Base-by-base conservation (phyloP, 441 rosid species). In the Sinapis alba region DNA sequence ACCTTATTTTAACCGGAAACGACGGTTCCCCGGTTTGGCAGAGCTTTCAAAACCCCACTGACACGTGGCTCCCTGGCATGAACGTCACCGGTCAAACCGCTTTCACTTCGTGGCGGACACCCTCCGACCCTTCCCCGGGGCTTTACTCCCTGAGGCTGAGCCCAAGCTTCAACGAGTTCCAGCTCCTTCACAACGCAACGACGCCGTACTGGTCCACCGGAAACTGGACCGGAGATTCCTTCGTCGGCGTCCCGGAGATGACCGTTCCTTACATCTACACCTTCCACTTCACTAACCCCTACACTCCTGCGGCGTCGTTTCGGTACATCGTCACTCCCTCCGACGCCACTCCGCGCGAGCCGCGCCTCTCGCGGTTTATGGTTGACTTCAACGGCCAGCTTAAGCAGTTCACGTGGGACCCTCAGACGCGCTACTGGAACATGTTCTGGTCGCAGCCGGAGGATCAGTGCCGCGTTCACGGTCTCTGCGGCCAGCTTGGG, bases 51-150 rank as follows among this genome's bases (percentile, higher is more conserved):
- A 32, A 69, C 60, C 97, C 97, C 27, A 81, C 96, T 5, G 97
- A 93, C 74, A 93, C 97, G 67, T 93, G 95, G 91, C 86, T 93
- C 4, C 97, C 97, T 4, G 97, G 85, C 0, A 91, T 89, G 97
- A 88, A 87, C 56, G 71, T 90, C 54, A 85, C 91, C 21, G 78
- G 51, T 15, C 69, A 15, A 12, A 78, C 63, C 11, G 51, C 71
- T 13, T 59, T 90, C 62, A 87, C 78, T 47, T 86, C 90, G 3
- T 93, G 98, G 98, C 80, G 84, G 62, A 87, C 91, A 74, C 34
- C 24, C 1, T 67, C 81, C 36, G 92, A 93, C 65, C 94, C 94
- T 15, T 82, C 90, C 0, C 84, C 87, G 0, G 96, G 97, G 6
- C 30, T 73, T 5, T 93, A 82, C 86, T 84, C 94, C 1, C 79